phyloP scores from a whole-genome alignment of 2,329 filamentous ascomycete genomes.

The Gremmenia infestans region DNA sequence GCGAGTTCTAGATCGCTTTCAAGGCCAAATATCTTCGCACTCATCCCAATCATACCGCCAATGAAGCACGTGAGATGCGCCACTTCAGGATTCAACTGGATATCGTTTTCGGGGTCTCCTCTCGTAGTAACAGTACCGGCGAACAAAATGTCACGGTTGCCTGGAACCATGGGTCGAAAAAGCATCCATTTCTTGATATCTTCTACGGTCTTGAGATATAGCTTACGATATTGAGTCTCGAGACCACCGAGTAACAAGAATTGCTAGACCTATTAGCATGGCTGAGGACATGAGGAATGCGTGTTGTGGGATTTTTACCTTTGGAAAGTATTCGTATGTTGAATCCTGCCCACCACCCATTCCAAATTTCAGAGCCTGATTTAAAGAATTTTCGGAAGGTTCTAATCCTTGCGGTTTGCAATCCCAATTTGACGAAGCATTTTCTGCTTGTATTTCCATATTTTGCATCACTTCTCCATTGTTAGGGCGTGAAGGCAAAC shows the following conservation, averaged over 20 bases:
- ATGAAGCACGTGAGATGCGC: conserved; percentile 64
- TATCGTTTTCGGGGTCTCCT: conserved; percentile 43
- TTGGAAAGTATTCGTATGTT: conserved; percentile 67
- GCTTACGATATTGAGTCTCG: conserved; percentile 63
- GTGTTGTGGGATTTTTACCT: conserved; percentile 37
- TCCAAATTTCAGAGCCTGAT: conserved; percentile 34
- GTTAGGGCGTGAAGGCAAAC: conserved; percentile 1
- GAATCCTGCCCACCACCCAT: conserved; percentile 65
- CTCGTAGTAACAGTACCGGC: conserved; percentile 55
- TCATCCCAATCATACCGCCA: conserved; percentile 65
- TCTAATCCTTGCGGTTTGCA: conserved; percentile 58
- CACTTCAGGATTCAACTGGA: conserved; percentile 29
- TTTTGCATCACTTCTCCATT: conserved; percentile 15
- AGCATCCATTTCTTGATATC: conserved; percentile 69
- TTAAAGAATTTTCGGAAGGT: conserved; percentile 40
- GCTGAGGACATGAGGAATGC: not conserved
- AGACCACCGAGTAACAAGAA: conserved; percentile 73
- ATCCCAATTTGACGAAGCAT: conserved; percentile 30
- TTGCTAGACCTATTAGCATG: conserved; percentile 40
- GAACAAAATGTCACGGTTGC: conserved; percentile 66
- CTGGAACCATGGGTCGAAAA: conserved; percentile 69
- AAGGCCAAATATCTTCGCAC: conserved; percentile 55
- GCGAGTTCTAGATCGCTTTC: conserved; percentile 58
- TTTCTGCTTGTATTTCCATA: conserved; percentile 10
- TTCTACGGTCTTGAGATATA: conserved; percentile 66